A percentile compares a stretch with the other conserved stretches of the same genome.
phyloP scores from a whole-genome alignment of 495 filamentous ascomycete genomes.

The Daldinia decipiens region DNA sequence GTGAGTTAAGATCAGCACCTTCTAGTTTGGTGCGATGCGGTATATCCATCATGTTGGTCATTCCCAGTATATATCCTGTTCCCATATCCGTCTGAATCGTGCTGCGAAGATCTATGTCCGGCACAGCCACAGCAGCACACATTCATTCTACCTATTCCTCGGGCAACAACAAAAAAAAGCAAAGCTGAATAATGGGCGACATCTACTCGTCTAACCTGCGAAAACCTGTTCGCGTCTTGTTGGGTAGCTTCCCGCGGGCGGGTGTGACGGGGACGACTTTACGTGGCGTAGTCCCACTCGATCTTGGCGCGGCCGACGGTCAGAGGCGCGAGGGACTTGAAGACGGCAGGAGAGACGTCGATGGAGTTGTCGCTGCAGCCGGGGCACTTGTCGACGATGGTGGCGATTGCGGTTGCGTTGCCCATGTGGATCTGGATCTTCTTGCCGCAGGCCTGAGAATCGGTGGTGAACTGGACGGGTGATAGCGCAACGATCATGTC shows the following conservation, averaged over 20 bases:
- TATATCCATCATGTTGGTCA: neutral
- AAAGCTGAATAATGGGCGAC: neutral
- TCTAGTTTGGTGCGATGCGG: neutral
- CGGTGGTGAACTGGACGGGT: slow-evolving; percentile 50
- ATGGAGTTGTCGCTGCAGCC: slow-evolving; percentile 63
- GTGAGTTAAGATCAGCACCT: neutral
- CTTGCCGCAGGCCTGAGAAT: slow-evolving; percentile 68
- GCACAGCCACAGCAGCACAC: neutral
- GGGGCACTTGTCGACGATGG: slow-evolving; percentile 78
- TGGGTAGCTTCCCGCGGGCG: neutral
- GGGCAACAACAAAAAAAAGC: neutral
- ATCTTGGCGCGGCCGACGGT: slow-evolving; percentile 48
- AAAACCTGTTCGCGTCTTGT: neutral
- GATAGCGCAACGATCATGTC: slow-evolving; percentile 55
- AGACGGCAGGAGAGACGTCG: slow-evolving; percentile 59
- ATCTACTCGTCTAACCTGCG: neutral
- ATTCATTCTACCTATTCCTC: neutral
- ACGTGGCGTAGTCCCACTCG: slow-evolving; percentile 42
- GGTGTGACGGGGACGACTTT: neutral
- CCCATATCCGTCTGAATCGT: neutral
- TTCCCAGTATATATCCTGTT: neutral
- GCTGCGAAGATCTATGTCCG: slow-evolving; percentile 7
- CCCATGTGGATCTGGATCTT: slow-evolving; percentile 64
- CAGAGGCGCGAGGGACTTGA: slow-evolving; percentile 51
- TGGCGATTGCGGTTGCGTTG: slow-evolving; percentile 62